Evolutionary conservation across 2,329 filamentous ascomycete genomes (phyloP).

Genomic region (Cercospora zeina): DNA sequence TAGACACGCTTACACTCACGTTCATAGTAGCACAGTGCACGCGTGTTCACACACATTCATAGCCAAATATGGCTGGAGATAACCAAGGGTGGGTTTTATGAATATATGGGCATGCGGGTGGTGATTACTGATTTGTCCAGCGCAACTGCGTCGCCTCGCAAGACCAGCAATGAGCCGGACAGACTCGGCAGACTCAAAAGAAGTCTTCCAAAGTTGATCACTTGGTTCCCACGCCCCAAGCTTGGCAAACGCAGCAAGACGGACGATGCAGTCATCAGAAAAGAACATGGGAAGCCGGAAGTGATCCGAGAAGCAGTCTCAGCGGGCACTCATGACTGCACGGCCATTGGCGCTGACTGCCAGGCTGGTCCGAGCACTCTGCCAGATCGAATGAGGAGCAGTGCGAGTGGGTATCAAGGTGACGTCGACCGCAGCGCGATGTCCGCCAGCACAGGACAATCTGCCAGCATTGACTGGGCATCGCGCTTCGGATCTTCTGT

Average conservation of each 20-base stretch:
- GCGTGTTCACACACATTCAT: constrained; percentile 1
- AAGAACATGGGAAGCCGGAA: not conserved
- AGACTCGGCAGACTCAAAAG: not conserved
- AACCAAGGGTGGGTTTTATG: not conserved
- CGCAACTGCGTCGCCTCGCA: not conserved
- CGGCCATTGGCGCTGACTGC: constrained; percentile 1
- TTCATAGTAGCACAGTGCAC: not conserved
- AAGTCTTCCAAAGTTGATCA: constrained; percentile 9
- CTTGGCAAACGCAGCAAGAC: constrained; percentile 11
- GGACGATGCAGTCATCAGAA: not conserved
- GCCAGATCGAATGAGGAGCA: constrained; percentile 3
- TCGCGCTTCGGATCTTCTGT: constrained; percentile 3
- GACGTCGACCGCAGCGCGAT: not conserved
- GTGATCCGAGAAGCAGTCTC: not conserved
- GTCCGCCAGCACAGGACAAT: constrained; percentile 4
- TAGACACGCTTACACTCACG: not conserved
- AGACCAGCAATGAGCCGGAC: not conserved
- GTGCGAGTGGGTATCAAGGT: constrained; percentile 5
- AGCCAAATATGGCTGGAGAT: constrained; percentile 11
- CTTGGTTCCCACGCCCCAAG: not conserved
- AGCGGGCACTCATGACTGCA: not conserved
- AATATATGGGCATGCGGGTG: not conserved
- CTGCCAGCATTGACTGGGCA: constrained; percentile 5
- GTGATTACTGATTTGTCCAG: not conserved
- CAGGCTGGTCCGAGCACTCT: constrained; percentile 2